Percentiles rank a stretch among this genome's conserved stretches.
Evolutionary conservation across 2,329 filamentous ascomycete genomes (phyloP).

Genomic region (Fusarium praegraminearum): DNA sequence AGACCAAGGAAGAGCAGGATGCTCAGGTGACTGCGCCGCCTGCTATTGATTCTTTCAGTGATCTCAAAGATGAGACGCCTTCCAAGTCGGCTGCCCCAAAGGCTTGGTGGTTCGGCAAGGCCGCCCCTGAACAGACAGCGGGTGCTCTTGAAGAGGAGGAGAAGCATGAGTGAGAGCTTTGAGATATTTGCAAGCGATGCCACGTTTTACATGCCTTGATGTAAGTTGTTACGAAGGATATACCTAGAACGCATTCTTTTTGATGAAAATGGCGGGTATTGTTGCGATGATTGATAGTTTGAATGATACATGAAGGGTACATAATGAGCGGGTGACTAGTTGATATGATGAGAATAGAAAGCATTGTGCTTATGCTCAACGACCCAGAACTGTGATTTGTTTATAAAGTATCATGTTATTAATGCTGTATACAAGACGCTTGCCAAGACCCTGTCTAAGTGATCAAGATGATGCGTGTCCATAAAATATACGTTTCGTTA

Average conservation of each 20-base stretch:
- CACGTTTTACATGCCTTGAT: slow-evolving; percentile 42
- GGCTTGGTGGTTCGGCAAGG: slow-evolving; percentile 6
- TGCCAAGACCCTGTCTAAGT: neutral
- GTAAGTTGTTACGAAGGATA: slow-evolving; percentile 47
- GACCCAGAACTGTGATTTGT: neutral
- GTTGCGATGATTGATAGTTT: slow-evolving; percentile 39
- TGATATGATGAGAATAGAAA: slow-evolving; percentile 39
- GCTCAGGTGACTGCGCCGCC: slow-evolving; percentile 11
- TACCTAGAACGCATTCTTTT: slow-evolving; percentile 44
- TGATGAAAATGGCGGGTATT: slow-evolving; percentile 38
- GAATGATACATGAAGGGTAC: slow-evolving; percentile 43
- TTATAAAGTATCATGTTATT: slow-evolving; percentile 12
- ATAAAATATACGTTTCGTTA: slow-evolving; percentile 19
- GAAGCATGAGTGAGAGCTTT: slow-evolving; percentile 29
- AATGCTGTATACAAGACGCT: slow-evolving; percentile 15
- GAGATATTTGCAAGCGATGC: slow-evolving; percentile 24
- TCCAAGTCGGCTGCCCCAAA: slow-evolving; percentile 6
- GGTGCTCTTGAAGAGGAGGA: slow-evolving; percentile 20
- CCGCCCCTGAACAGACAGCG: slow-evolving; percentile 1
- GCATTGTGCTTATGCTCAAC: slow-evolving; percentile 29
- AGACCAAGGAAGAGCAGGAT: slow-evolving; percentile 14
- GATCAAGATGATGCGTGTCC: neutral
- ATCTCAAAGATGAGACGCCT: slow-evolving; percentile 1
- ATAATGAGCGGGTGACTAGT: slow-evolving; percentile 33
- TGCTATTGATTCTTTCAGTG: slow-evolving; percentile 1